These are phyloP conservation scores for Truncatella angustata DNA, from an alignment of 2,329 filamentous ascomycete species.

Conservation along the genomic window DNA sequence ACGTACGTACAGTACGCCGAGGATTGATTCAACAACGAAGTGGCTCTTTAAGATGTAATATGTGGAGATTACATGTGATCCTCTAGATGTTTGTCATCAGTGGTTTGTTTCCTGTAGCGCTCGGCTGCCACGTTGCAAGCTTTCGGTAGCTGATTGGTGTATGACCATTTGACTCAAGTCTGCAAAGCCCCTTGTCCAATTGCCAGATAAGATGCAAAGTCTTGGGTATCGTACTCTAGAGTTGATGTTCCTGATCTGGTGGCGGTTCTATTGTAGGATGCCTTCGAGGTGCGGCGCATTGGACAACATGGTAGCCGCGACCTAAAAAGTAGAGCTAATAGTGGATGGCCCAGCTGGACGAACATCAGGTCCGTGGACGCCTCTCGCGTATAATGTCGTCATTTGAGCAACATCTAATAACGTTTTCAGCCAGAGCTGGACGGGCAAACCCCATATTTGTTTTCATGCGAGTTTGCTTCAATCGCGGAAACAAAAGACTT, in stretches of 20 bases:
- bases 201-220: neutral
- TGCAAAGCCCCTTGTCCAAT: neutral
- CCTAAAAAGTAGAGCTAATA: neutral
- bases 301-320: neutral
- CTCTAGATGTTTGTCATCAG: neutral
- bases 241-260: too few species aligned
- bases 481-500: too few species aligned
- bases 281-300: neutral
- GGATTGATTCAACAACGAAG: neutral
- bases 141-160: neutral
- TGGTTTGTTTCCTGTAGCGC: neutral
- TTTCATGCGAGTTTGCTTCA: too few species aligned
- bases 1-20: neutral
- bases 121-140: neutral
- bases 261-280: too few species aligned
- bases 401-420: neutral
- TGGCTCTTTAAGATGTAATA: neutral
- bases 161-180: neutral
- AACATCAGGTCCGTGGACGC: neutral
- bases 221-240: too few species aligned
- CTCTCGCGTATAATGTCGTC: neutral
- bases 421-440: neutral
- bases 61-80: neutral
- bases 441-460: too few species aligned
- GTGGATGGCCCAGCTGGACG: neutral